A percentile compares a stretch with the other conserved stretches of the same genome.
Evolutionary conservation across 2,329 filamentous ascomycete genomes (phyloP).

Genomic region (Penicillium sp.): DNA sequence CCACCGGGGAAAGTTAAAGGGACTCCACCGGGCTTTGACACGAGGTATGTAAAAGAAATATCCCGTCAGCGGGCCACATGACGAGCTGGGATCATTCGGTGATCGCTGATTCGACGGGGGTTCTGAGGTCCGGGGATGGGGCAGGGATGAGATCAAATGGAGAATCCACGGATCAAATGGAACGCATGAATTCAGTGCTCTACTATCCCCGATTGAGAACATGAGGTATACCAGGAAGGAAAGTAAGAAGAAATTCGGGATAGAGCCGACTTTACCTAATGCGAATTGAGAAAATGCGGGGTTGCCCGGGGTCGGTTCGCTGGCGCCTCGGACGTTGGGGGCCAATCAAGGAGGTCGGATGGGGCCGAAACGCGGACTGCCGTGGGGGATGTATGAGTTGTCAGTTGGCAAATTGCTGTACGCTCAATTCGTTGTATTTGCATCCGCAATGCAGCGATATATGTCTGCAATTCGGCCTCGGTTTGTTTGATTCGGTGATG

Average conservation of each 20-base stretch:
- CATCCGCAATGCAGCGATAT: too few species aligned
- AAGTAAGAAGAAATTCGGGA: conserved; percentile 3
- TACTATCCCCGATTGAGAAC: too few species aligned
- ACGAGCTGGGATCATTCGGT: neutral
- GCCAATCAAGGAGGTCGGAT: conserved; percentile 19
- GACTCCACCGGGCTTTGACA: conserved; percentile 9
- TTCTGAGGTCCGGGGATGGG: neutral
- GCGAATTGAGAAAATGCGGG: conserved; percentile 22
- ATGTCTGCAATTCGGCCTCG: conserved; percentile 8
- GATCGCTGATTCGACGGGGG: neutral
- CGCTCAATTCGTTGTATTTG: too few species aligned
- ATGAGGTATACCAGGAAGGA: neutral
- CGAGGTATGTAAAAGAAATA: conserved; percentile 15
- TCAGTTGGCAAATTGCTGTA: neutral
- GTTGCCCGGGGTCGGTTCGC: conserved; percentile 25
- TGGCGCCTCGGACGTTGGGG: conserved; percentile 18
- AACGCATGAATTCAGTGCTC: too few species aligned
- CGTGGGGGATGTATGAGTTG: conserved; percentile 15
- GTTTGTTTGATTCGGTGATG: conserved; percentile 1
- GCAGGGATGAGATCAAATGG: neutral
- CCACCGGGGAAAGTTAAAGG: conserved; percentile 12
- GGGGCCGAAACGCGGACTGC: conserved; percentile 16
- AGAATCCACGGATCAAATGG: neutral
- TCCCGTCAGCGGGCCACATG: conserved; percentile 8
- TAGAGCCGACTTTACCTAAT: conserved; percentile 21